Percentiles rank a stretch among this genome's conserved stretches.
Evolutionary conservation across 2,329 filamentous ascomycete genomes (phyloP).

Genomic region (Clonostachys rhizophaga): DNA sequence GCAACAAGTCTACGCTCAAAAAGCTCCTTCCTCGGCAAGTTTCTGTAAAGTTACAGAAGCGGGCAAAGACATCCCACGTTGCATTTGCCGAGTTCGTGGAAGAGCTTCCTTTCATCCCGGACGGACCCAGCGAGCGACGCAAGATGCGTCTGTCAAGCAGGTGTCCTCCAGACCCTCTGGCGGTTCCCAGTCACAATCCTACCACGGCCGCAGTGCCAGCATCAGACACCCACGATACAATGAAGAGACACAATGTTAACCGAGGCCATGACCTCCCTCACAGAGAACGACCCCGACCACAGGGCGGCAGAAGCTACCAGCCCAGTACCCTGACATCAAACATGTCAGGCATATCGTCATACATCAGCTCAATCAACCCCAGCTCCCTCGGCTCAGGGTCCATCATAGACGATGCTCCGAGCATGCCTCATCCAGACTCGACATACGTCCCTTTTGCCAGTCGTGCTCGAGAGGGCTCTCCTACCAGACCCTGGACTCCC

Average conservation of each 20-base stretch:
- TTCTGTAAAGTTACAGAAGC: conserved; percentile 47
- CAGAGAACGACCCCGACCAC: conserved; percentile 17
- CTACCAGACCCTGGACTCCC: conserved; percentile 55
- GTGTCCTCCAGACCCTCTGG: conserved; percentile 10
- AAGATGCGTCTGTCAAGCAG: conserved; percentile 20
- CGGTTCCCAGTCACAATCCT: neutral
- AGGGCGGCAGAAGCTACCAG: conserved; percentile 29
- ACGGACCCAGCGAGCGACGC: conserved; percentile 36
- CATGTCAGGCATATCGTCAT: neutral
- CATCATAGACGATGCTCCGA: conserved; percentile 49
- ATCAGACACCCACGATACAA: neutral
- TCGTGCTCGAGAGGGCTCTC: conserved; percentile 25
- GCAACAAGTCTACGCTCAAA: too few relatives aligned
- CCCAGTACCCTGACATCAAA: conserved; percentile 43
- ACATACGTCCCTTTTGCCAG: conserved; percentile 56
- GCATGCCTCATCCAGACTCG: conserved; percentile 59
- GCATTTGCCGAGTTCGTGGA: conserved; percentile 21
- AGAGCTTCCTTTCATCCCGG: conserved; percentile 44
- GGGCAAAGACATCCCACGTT: conserved; percentile 15
- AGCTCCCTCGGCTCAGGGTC: conserved; percentile 18
- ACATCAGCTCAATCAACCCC: conserved; percentile 25
- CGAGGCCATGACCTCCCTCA: neutral
- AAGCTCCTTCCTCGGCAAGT: neutral
- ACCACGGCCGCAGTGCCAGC: neutral
- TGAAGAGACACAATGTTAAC: neutral